These are phyloP conservation scores for Eucalyptus albens DNA, from an alignment of 345 rosid genomes.

Conservation along the genomic window DNA sequence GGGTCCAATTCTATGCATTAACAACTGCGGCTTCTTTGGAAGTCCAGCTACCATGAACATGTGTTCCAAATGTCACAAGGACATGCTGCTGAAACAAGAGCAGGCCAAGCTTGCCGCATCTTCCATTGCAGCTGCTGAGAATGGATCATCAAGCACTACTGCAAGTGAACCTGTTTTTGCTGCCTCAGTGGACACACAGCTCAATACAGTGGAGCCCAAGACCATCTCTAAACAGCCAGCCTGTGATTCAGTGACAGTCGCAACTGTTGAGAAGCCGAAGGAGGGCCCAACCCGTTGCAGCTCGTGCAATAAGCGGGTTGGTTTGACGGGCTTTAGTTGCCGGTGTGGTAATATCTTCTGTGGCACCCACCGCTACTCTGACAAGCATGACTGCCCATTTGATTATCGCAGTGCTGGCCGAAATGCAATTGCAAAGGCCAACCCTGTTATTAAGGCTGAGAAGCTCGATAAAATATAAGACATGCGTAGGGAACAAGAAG, in stretches of 20 bases:
- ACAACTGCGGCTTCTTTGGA: slow-evolving; percentile 93
- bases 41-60: slow-evolving; percentile 88
- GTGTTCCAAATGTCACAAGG: slow-evolving; percentile 97
- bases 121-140: slow-evolving; percentile 45
- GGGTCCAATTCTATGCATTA: slow-evolving; percentile 61
- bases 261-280: slow-evolving; percentile 35
- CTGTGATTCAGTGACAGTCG: slow-evolving; percentile 6
- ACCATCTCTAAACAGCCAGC: slow-evolving; percentile 25
- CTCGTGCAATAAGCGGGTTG: slow-evolving; percentile 73
- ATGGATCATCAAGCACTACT: slow-evolving; percentile 27
- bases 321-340: slow-evolving; percentile 75
- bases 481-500: not conserved
- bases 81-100: slow-evolving; percentile 50
- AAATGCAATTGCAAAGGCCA: slow-evolving; percentile 80
- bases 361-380: slow-evolving; percentile 76
- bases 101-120: slow-evolving; percentile 68
- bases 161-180: slow-evolving; percentile 18
- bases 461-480: slow-evolving; percentile 79
- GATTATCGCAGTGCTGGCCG: slow-evolving; percentile 71
- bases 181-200: slow-evolving; percentile 24
- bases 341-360: slow-evolving; percentile 78
- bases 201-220: slow-evolving; percentile 24
- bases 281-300: slow-evolving; percentile 76
- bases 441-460: slow-evolving; percentile 84
- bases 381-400: slow-evolving; percentile 68